These are phyloP conservation scores for Candida incommunis DNA, from an alignment of 805 yeast genomes.

Conservation along the genomic window DNA sequence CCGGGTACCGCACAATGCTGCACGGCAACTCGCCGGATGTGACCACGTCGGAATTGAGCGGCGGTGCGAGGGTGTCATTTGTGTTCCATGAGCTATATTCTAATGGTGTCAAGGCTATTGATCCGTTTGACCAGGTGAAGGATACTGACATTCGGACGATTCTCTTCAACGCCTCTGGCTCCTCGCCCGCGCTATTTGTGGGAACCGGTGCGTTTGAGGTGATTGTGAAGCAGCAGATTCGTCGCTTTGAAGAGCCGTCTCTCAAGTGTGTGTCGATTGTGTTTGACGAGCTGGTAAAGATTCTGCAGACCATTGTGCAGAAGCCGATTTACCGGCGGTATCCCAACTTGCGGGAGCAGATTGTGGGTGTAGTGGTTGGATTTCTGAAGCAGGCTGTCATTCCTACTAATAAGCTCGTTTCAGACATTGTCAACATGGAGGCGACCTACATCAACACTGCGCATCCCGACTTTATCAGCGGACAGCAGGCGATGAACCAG, in stretches of 20 bases:
- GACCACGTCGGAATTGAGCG: slow-evolving; percentile 79
- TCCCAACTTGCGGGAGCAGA: slow-evolving; percentile 79
- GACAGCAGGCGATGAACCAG: slow-evolving; percentile 87
- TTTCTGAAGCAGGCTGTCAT: slow-evolving; percentile 63
- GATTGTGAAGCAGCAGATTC: slow-evolving; percentile 83
- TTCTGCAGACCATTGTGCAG: slow-evolving; percentile 67
- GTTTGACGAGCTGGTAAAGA: slow-evolving; percentile 89
- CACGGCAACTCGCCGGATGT: slow-evolving; percentile 90
- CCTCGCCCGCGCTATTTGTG: slow-evolving; percentile 90
- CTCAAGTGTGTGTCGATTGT: slow-evolving; percentile 77
- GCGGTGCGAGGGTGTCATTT: slow-evolving; percentile 95
- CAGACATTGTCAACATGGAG: slow-evolving; percentile 73
- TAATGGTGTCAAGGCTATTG: slow-evolving; percentile 81
- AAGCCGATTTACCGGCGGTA: slow-evolving; percentile 78
- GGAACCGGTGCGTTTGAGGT: slow-evolving; percentile 97
- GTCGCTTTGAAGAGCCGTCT: slow-evolving; percentile 88
- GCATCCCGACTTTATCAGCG: slow-evolving; percentile 90
- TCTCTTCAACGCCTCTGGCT: slow-evolving; percentile 92
- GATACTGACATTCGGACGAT: slow-evolving; percentile 94
- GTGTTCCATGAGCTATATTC: slow-evolving; percentile 94
- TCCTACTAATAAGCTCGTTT: slow-evolving; percentile 78
- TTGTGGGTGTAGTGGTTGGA: slow-evolving; percentile 64
- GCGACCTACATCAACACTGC: slow-evolving; percentile 95
- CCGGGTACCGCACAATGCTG: slow-evolving; percentile 79
- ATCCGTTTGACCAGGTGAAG: slow-evolving; percentile 92